Base-by-base conservation (phyloP, 1,284 basidiomycete species). In the Taiwanofungus camphoratus region DNA sequence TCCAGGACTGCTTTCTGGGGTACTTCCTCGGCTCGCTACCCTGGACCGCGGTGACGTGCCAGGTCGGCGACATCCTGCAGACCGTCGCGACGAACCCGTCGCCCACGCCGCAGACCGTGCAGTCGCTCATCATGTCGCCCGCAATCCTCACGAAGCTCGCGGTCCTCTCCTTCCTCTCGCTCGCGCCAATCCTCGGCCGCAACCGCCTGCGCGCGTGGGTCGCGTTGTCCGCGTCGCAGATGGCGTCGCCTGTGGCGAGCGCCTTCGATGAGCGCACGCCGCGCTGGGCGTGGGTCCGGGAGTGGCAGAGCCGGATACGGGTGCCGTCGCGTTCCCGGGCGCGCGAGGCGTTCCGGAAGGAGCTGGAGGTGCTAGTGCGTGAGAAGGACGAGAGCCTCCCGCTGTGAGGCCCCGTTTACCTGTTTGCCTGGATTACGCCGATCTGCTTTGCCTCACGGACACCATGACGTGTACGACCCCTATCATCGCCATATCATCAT, bases 21-120 rank as follows among this genome's bases (percentile, higher is more conserved):
- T 73, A 81, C 46, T 92, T 87, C 73, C 90, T 91, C 54, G 90
- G 79, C 43, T 81, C 71, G 56, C 70, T 81, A 53, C 92, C 77
- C 23, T 92, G 78, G 91, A 94, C 78, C 53, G 87, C 79, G 45
- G 91, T 80, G 57, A 90, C 81, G 64, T 93, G 92, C 63, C 87
- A 89, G 70, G 85, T 90, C 56, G 87, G 87, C 22, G 87, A 90
- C 61, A 87, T 90, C 37, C 73, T 90, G 9, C 86, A 89, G 61
- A 83, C 84, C 0, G 75, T 86, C 20, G 80, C 83, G 16, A 78
- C 79, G 7, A 73, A 78, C 5, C 77, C 83, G 1, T 77, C 79
- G 5, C 75, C 80, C 5, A 76, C 76, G 11, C 73, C 81, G 44
- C 75, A 83, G 59, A 83, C 82, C 3, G 76, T 90, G 7, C 79